Conservation (phyloP, 768 basidiomycete genomes). For the Auricularia sp. region DNA sequence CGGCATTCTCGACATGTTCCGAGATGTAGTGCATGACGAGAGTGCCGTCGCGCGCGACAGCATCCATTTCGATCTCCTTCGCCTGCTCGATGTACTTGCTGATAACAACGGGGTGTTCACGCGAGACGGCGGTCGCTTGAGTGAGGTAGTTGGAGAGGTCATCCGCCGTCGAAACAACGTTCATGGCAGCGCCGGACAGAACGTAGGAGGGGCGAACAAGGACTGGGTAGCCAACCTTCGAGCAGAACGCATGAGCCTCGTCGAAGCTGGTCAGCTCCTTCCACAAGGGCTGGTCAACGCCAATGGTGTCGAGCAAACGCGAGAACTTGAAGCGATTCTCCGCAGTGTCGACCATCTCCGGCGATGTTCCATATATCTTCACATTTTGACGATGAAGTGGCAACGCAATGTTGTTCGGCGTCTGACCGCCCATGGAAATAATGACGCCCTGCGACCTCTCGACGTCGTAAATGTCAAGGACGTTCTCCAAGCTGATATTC, state of each 20-base stretch:
- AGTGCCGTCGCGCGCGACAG: constrained; percentile 92
- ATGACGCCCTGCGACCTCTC: constrained; percentile 88
- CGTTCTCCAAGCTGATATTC: constrained; percentile 92
- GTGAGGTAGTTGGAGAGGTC: constrained; percentile 88
- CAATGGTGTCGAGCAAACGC: constrained; percentile 91
- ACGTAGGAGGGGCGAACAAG: constrained; percentile 97
- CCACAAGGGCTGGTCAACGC: constrained; percentile 97
- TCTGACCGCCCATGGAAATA: constrained; percentile 96
- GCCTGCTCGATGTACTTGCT: constrained; percentile 99
- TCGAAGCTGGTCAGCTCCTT: constrained; percentile 90
- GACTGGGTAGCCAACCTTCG: constrained; percentile 89
- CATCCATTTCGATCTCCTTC: constrained; percentile 99
- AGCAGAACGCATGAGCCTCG: constrained; percentile 82
- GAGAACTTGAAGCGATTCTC: constrained; percentile 99
- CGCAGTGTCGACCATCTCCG: constrained; percentile 98
- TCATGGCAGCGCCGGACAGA: constrained; percentile 99
- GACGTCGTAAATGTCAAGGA: constrained; percentile 91
- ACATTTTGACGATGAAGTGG: constrained; percentile 95
- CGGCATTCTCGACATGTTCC: constrained; percentile 98
- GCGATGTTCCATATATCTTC: constrained; percentile 96
- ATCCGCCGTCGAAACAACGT: constrained; percentile 88
- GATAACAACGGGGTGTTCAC: constrained; percentile 95
- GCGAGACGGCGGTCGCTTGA: constrained; percentile 91
- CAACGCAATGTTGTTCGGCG: constrained; percentile 96
- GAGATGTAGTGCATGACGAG: constrained; percentile 99